These are phyloP conservation scores for Mycena albidolilacea DNA, from an alignment of 768 basidiomycete species.

Conservation along the genomic window DNA sequence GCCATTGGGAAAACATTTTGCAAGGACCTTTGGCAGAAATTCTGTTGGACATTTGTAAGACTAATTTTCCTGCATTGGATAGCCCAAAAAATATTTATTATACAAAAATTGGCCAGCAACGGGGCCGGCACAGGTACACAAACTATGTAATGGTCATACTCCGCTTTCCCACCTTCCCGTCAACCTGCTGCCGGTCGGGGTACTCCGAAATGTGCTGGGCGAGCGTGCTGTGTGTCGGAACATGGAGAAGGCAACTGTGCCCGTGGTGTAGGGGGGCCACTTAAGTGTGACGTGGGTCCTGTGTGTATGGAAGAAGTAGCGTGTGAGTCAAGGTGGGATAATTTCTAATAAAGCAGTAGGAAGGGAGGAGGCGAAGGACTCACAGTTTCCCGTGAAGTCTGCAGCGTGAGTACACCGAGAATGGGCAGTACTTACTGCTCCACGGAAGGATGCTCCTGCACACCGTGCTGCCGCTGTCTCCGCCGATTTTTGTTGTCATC, in stretches of 20 bases:
- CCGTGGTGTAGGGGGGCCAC: not conserved
- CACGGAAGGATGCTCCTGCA: not conserved
- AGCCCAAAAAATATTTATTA: not conserved
- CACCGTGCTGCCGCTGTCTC: not conserved
- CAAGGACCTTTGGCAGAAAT: not conserved
- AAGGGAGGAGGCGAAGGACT: not conserved
- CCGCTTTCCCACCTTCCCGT: not conserved
- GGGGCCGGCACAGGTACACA: not conserved
- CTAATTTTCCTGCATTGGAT: not conserved
- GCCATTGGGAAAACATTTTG: not conserved
- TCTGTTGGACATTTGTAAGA: constrained; percentile 3
- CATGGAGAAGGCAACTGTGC: not conserved
- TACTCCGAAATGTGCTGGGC: not conserved
- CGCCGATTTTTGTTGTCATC: not conserved
- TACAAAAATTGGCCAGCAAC: not conserved
- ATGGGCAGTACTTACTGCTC: not conserved
- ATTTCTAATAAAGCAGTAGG: not conserved
- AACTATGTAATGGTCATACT: not conserved
- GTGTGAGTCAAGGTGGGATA: constrained; percentile 4
- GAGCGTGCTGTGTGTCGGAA: not conserved
- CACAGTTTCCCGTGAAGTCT: not conserved
- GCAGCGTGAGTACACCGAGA: not conserved
- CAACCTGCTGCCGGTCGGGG: not conserved
- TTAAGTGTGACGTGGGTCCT: not conserved
- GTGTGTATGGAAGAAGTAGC: not conserved